A percentile compares a stretch with the other conserved stretches of the same genome.
Conservation (phyloP, 73 alveolate species). For the Paramecium tetraurelia region DNA sequence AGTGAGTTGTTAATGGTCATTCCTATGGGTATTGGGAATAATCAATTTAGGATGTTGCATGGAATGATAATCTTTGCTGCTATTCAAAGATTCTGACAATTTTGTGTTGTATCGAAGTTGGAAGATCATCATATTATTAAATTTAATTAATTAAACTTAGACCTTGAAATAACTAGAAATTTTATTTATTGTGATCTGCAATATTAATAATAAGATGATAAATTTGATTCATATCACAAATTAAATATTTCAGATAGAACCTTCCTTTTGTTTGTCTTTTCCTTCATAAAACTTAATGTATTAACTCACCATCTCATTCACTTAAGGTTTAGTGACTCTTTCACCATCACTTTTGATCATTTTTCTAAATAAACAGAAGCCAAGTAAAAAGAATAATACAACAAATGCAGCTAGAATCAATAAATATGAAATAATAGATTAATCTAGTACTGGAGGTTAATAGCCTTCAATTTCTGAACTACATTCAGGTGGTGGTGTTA, state of each 20-base stretch:
- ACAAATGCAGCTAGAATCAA: neutral
- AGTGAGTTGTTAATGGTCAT: neutral
- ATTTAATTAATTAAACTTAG: neutral
- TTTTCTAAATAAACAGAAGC: neutral
- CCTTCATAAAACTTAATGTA: neutral
- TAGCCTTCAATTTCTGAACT: neutral
- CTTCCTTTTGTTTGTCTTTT: neutral
- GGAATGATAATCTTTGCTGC: neutral
- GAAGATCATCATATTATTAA: neutral
- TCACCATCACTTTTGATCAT: neutral
- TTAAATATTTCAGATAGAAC: neutral
- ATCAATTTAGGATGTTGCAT: neutral
- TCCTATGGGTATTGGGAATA: neutral
- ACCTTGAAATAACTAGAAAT: neutral
- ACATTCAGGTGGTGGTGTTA: neutral
- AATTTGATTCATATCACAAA: neutral
- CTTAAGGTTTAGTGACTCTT: neutral
- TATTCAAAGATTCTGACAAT: neutral
- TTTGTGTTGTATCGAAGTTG: neutral
- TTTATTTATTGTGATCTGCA: neutral
- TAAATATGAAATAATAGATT: neutral
- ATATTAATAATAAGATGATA: neutral
- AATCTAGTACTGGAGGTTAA: neutral
- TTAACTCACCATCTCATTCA: neutral
- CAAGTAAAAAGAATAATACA: neutral